Conservation (phyloP, 78 protist species). For the Dictyostelium discoideum region DNA sequence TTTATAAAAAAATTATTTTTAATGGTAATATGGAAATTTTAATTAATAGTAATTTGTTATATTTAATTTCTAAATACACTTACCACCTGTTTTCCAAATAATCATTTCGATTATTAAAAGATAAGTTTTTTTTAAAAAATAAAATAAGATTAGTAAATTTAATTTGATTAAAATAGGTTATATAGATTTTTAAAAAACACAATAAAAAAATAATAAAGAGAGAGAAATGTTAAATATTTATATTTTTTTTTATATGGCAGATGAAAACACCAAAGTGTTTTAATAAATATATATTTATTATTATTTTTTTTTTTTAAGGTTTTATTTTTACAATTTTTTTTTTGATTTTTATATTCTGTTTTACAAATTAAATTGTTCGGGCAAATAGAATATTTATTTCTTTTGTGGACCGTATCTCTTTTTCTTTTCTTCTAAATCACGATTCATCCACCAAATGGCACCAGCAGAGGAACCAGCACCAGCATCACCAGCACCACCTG, state of each 20-base stretch:
- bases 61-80: no score
- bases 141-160: no score
- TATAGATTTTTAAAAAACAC: no score
- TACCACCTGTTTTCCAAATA: no score
- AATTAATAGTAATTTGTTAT: no score
- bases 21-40: no score
- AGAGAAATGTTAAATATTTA: no score
- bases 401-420: constrained; percentile 79
- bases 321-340: neutral
- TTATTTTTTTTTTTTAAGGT: neutral
- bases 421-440: constrained; percentile 84
- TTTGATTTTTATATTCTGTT: neutral
- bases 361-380: neutral
- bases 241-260: neutral
- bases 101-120: no score
- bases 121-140: no score
- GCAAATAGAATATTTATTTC: constrained; percentile 33
- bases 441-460: constrained; percentile 86
- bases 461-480: constrained; percentile 64
- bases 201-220: no score
- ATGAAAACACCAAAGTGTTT: neutral
- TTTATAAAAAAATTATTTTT: no score
- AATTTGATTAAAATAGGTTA: no score
- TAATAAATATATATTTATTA: neutral
- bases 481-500: constrained; percentile 36